Base-by-base conservation (phyloP, 2,329 filamentous ascomycete genomes). In the Pseudogymnoascus sp. region DNA sequence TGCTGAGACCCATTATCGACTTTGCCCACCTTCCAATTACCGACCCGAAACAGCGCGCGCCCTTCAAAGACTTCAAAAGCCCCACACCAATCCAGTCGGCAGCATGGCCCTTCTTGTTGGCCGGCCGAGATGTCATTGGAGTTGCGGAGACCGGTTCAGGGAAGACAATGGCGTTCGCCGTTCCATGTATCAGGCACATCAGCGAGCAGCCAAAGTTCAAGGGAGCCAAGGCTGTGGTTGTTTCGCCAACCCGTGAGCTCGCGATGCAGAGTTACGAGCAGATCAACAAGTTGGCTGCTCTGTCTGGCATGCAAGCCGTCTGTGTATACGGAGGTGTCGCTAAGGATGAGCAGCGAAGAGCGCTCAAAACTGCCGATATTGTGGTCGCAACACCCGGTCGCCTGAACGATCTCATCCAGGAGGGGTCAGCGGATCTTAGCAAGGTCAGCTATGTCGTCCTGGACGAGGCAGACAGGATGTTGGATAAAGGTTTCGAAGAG, bases 401-500 rank as follows among this genome's bases (percentile, higher is more conserved):
- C 59, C 81, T 99, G 66, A 96, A 96, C 78, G 95, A 99, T 75
- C 88, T 97, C 69, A 86, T 96, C 73, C 85, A 88, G 60, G 93
- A 97, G 73, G 91, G 89, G 63, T 87, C 87, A 11, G 85, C 95
- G 63, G 84, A 91, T 71, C 83, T 97, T 47, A 86, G 84, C 67
- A 85, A 85, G 67, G 88, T 88, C 60, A 82, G 81, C 67, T 97
- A 96, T 72, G 86, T 93, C 42, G 93, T 97, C 1, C 85, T 99
- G 5, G 95, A 99, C 73, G 95, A 99, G 79, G 95, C 95, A 11
- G 95, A 99, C 75, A 89, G 95, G 67, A 97, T 99, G 95, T 83
- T 99, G 51, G 95, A 99, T 78, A 97, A 95, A 78, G 95, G 95
- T 3, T 99, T 99, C 75, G 95, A 97, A 77, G 91, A 97, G 68